These are phyloP conservation scores for Haematococcus sp. DNA, from an alignment of 139 green algal species.

Conservation along the genomic window DNA sequence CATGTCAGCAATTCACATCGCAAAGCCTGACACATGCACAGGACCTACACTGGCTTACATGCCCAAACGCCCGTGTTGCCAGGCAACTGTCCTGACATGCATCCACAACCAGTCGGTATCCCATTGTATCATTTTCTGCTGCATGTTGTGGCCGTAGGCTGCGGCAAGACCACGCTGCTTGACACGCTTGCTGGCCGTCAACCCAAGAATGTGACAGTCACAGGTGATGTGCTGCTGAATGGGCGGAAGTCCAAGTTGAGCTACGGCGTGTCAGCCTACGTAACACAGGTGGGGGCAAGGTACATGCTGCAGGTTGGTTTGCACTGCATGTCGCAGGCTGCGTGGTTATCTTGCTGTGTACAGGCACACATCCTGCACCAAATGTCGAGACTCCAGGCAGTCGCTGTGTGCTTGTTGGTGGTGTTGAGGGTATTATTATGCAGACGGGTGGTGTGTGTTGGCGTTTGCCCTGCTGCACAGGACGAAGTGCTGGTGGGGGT, in stretches of 20 bases:
- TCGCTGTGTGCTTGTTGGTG: no score
- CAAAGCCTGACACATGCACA: not conserved
- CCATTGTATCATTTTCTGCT: not conserved
- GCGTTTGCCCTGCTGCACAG: not conserved
- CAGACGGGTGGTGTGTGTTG: no score
- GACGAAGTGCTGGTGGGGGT: conserved; percentile 37
- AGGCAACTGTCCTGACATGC: not conserved
- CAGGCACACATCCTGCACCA: no score
- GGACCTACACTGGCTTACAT: not conserved
- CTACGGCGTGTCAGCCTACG: conserved; percentile 43
- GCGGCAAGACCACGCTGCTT: conserved; percentile 66
- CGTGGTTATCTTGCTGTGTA: no score
- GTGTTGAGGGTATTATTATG: no score
- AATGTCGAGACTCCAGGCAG: no score
- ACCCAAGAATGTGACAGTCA: not conserved
- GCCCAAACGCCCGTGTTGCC: not conserved
- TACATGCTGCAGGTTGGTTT: not conserved
- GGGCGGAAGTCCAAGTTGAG: conserved; percentile 33
- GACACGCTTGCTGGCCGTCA: conserved; percentile 36
- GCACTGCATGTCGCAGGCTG: not conserved
- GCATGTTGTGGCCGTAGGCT: conserved; percentile 17
- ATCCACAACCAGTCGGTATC: not conserved
- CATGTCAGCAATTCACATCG: not conserved
- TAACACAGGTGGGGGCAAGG: conserved; percentile 37
- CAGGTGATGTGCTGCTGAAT: conserved; percentile 39